Conservation (phyloP, 148 eudicot genomes). For the Rhododendron williamsianum region DNA sequence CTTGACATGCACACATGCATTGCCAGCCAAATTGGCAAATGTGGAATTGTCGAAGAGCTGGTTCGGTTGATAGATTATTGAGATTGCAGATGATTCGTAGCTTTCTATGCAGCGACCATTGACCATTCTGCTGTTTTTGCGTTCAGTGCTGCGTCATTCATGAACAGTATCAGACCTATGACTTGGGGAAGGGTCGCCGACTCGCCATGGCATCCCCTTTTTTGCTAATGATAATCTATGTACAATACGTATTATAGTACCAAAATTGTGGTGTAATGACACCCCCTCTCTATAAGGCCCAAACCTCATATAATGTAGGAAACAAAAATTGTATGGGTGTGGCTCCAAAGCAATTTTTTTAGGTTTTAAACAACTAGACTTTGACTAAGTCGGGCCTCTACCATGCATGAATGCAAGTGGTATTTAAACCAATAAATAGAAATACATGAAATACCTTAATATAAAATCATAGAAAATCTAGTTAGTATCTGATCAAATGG, state of each 20-base stretch:
- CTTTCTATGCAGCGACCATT: not conserved
- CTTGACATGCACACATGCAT: not conserved
- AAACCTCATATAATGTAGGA: not conserved
- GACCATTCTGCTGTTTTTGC: not conserved
- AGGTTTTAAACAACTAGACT: not conserved
- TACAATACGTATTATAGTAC: not conserved
- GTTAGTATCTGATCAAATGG: not conserved
- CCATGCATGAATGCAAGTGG: not conserved
- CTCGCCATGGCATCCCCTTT: not conserved
- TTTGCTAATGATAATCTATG: not conserved
- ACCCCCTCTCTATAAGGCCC: not conserved
- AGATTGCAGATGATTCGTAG: not conserved
- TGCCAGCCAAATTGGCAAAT: not conserved
- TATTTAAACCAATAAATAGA: not conserved
- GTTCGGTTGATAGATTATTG: not conserved
- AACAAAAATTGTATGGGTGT: not conserved
- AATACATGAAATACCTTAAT: not conserved
- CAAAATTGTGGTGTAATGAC: not conserved
- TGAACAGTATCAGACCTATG: not conserved
- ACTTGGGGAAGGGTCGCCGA: not conserved
- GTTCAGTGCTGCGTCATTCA: not conserved
- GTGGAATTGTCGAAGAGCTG: not conserved
- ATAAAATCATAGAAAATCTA: not conserved
- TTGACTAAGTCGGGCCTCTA: not conserved
- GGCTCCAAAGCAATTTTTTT: not conserved